phyloP scores from a whole-genome alignment of 2,329 filamentous ascomycete genomes.

The Leptographium radiaticola region DNA sequence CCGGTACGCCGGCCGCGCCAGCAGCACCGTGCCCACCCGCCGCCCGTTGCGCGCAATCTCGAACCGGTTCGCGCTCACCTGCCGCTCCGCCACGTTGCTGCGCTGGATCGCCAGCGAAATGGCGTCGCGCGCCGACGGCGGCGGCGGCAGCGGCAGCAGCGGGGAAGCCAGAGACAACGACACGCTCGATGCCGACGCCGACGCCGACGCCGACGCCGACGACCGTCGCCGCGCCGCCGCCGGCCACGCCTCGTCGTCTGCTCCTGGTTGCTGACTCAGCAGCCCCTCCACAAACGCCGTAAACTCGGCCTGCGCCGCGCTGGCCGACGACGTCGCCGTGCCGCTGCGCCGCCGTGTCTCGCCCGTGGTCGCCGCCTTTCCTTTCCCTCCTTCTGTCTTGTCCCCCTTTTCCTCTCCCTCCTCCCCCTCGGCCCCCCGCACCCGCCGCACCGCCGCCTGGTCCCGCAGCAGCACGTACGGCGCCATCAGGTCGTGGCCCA shows the following conservation, averaged over 20 bases:
- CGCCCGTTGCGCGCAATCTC: constrained; percentile 89
- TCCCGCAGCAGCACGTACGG: constrained; percentile 85
- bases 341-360: too few species aligned
- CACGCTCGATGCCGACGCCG: too few species aligned
- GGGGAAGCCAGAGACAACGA: too few species aligned
- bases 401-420: constrained; percentile 19
- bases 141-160: constrained; percentile 41
- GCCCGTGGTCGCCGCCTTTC: too few species aligned
- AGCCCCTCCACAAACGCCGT: constrained; percentile 66
- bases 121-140: constrained; percentile 60
- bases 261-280: constrained; percentile 28
- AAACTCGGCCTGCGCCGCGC: constrained; percentile 9
- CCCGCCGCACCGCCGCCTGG: constrained; percentile 50
- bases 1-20: constrained; percentile 78
- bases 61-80: constrained; percentile 73
- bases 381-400: too few species aligned
- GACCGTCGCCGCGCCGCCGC: not conserved
- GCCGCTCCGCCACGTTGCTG: constrained; percentile 46
- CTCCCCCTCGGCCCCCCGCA: not conserved
- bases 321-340: too few species aligned
- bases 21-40: constrained; percentile 78
- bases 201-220: not conserved
- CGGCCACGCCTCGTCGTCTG: not conserved
- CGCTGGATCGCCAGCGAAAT: constrained; percentile 86
- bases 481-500: constrained; percentile 88